These are phyloP conservation scores for Heterobasidion parviporum DNA, from an alignment of 1,284 basidiomycete genomes.

Conservation along the genomic window DNA sequence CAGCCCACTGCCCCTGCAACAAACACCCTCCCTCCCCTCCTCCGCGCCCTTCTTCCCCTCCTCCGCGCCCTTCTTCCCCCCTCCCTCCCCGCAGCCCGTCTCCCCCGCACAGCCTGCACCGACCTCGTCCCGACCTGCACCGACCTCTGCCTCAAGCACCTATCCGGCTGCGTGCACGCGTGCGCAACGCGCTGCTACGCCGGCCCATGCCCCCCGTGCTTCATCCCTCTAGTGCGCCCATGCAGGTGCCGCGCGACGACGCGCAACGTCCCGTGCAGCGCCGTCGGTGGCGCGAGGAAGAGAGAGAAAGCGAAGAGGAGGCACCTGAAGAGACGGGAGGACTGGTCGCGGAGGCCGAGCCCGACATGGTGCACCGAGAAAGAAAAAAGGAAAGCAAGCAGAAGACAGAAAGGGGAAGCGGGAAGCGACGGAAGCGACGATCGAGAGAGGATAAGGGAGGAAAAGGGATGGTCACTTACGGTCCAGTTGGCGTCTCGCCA, in stretches of 20 bases:
- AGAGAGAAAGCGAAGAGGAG: too few relatives aligned
- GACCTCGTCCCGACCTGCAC: constrained; percentile 71
- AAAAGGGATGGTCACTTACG: too few relatives aligned
- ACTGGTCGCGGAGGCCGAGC: too few relatives aligned
- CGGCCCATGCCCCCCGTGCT: constrained; percentile 71
- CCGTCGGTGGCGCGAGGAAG: constrained; percentile 24
- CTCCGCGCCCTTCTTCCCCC: constrained; percentile 22
- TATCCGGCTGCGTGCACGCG: constrained; percentile 56
- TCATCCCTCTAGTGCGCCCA: constrained; percentile 54
- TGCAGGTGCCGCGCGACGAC: constrained; percentile 76
- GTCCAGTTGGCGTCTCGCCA: too few relatives aligned
- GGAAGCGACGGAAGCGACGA: too few relatives aligned
- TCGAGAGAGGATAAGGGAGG: too few relatives aligned
- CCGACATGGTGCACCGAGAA: too few relatives aligned
- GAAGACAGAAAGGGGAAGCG: too few relatives aligned
- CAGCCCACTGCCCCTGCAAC: constrained; percentile 73
- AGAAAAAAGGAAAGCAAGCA: too few relatives aligned
- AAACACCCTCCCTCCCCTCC: constrained; percentile 49
- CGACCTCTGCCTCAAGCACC: constrained; percentile 59
- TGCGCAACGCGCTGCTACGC: constrained; percentile 56
- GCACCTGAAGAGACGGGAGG: too few relatives aligned
- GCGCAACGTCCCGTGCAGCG: constrained; percentile 39
- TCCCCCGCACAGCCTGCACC: constrained; percentile 52
- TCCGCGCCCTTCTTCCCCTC: constrained; percentile 51
- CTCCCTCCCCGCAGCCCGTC: constrained; percentile 11